These are phyloP conservation scores for Noccaea caerulescens DNA, from an alignment of 345 rosid genomes.

Conservation along the genomic window DNA sequence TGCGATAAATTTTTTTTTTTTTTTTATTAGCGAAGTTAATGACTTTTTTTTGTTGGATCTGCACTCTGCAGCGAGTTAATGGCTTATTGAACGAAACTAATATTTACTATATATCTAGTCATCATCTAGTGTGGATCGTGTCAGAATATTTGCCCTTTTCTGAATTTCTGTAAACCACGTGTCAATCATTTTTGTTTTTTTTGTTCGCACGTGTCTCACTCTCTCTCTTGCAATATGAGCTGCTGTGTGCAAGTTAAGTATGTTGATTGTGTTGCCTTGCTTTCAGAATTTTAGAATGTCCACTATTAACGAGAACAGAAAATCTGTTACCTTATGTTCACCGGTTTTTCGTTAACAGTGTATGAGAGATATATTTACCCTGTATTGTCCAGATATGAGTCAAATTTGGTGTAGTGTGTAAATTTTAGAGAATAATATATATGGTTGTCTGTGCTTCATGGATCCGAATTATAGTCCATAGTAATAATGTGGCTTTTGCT, in stretches of 20 bases:
- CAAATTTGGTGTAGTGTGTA: background rate
- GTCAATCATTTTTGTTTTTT: background rate
- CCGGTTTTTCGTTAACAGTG: background rate
- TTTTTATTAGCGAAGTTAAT: background rate
- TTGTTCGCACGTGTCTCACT: conserved; percentile 1
- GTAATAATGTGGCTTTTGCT: background rate
- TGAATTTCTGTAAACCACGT: conserved; percentile 10
- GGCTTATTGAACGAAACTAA: background rate
- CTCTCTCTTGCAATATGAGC: background rate
- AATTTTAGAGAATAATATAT: background rate
- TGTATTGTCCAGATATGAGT: background rate
- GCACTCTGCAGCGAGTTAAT: conserved; percentile 21
- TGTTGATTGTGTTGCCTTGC: conserved; percentile 12
- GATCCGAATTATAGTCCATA: background rate
- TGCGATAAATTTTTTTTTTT: background rate
- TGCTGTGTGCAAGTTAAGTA: background rate
- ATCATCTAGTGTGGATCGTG: background rate
- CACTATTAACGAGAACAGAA: background rate
- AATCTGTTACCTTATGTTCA: background rate
- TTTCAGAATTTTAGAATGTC: background rate
- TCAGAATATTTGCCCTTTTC: conserved; percentile 4
- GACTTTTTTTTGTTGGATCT: background rate
- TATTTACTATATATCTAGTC: background rate
- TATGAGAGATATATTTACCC: background rate
- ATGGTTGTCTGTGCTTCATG: conserved; percentile 8